Evolutionary conservation across 1,139 yeast species (phyloP).

Genomic region (Pichia sp.): DNA sequence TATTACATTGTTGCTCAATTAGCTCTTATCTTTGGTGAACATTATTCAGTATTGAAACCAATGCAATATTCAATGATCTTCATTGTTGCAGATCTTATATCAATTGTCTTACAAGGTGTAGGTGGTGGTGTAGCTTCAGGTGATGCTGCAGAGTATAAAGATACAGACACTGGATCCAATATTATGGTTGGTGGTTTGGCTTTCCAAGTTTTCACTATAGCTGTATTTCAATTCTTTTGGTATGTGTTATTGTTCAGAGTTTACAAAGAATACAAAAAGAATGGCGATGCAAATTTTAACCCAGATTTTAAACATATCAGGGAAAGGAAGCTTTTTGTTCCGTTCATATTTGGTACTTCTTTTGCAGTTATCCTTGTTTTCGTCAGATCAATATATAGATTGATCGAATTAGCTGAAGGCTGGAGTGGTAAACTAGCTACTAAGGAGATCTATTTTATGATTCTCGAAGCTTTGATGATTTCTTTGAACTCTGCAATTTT

Average conservation of each 20-base stretch:
- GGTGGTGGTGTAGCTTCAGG: slow-evolving; percentile 78
- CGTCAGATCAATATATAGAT: slow-evolving; percentile 73
- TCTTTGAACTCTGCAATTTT: slow-evolving; percentile 38
- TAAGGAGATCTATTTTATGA: slow-evolving; percentile 68
- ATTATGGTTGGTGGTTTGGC: slow-evolving; percentile 79
- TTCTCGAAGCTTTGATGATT: slow-evolving; percentile 72
- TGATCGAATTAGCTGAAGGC: slow-evolving; percentile 72
- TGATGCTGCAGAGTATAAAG: slow-evolving; percentile 34
- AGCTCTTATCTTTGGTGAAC: slow-evolving; percentile 60
- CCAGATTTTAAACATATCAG: slow-evolving; percentile 39
- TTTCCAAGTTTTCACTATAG: slow-evolving; percentile 70
- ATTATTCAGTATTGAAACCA: slow-evolving; percentile 58
- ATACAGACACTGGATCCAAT: slow-evolving; percentile 51
- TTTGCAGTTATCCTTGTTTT: slow-evolving; percentile 52
- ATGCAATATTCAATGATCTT: slow-evolving; percentile 65
- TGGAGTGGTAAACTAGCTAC: slow-evolving; percentile 64
- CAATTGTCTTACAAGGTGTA: slow-evolving; percentile 68
- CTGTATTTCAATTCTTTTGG: slow-evolving; percentile 53
- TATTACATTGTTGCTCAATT: slow-evolving; percentile 71
- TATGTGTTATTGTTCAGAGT: slow-evolving; percentile 44
- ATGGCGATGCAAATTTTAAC: slow-evolving; percentile 28
- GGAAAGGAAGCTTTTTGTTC: slow-evolving; percentile 33
- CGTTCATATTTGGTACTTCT: slow-evolving; percentile 46
- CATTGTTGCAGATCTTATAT: slow-evolving; percentile 28
- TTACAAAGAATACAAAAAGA: slow-evolving; percentile 28